phyloP scores from a whole-genome alignment of 495 filamentous ascomycete genomes.

The Jackrogersella multiformis region DNA sequence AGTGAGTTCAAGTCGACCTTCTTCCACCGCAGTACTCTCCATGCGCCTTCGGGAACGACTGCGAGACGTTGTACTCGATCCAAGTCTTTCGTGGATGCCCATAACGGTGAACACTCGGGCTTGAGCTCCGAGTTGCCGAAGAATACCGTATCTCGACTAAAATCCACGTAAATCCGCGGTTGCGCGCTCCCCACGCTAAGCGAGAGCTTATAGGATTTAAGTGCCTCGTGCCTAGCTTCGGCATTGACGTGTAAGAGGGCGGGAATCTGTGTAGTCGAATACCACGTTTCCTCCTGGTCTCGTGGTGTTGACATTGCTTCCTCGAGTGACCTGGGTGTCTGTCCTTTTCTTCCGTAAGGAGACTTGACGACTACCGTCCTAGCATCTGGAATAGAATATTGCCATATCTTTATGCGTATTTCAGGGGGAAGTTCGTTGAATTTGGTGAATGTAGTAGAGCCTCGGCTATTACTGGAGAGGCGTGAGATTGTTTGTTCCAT shows the following conservation, averaged over 20 bases:
- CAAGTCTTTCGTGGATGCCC: constrained; percentile 36
- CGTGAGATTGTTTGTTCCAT: constrained; percentile 36
- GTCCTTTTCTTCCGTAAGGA: constrained; percentile 24
- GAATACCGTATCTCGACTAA: constrained; percentile 46
- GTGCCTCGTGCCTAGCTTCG: constrained; percentile 48
- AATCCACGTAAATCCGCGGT: constrained; percentile 49
- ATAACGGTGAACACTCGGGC: constrained; percentile 38
- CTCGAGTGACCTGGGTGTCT: constrained; percentile 38
- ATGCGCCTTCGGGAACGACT: constrained; percentile 43
- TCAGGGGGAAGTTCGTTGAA: constrained; percentile 57
- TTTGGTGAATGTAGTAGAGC: constrained; percentile 46
- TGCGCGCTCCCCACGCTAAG: constrained; percentile 45
- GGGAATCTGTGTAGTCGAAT: constrained; percentile 42
- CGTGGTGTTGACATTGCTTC: constrained; percentile 22
- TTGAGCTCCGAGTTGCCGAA: constrained; percentile 41
- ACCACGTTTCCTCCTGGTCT: constrained; percentile 36
- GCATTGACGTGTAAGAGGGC: constrained; percentile 47
- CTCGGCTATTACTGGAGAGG: constrained; percentile 17
- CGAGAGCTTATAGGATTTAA: constrained; percentile 47
- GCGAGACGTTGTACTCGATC: constrained; percentile 39
- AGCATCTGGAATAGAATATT: constrained; percentile 40
- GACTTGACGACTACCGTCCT: constrained; percentile 43
- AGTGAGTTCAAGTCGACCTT: constrained; percentile 37
- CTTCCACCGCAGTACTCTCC: constrained; percentile 42
- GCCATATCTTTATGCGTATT: constrained; percentile 58